phyloP scores from a whole-genome alignment of 306 rosid species.

The Fagus sylvatica region DNA sequence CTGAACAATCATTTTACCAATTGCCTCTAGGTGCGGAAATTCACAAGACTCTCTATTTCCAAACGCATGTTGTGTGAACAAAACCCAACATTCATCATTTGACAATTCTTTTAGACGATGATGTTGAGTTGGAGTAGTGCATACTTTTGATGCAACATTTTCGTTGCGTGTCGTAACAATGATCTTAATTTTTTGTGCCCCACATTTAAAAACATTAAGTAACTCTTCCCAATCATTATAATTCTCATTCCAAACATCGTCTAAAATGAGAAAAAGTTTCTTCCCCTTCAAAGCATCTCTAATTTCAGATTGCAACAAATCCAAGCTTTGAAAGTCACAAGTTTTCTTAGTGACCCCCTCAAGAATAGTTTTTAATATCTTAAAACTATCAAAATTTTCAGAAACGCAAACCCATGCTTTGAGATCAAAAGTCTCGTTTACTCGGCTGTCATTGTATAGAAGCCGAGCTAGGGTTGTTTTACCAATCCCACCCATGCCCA shows the following conservation, averaged over 20 bases:
- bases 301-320: background rate
- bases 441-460: constrained; percentile 4
- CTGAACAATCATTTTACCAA: constrained; percentile 9
- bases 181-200: constrained; percentile 20
- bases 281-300: background rate
- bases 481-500: constrained; percentile 25
- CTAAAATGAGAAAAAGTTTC: constrained; percentile 26
- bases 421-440: background rate
- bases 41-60: background rate
- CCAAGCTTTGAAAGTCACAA: background rate
- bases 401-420: constrained; percentile 20
- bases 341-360: background rate
- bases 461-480: constrained; percentile 10
- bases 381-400: background rate
- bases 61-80: constrained; percentile 23
- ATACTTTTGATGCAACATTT: constrained; percentile 4
- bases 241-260: constrained; percentile 32
- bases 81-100: constrained; percentile 24
- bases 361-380: constrained; percentile 1
- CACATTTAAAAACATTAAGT: constrained; percentile 3
- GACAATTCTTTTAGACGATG: constrained; percentile 3
- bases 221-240: constrained; percentile 10
- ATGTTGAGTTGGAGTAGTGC: background rate
- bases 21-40: background rate
- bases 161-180: constrained; percentile 28